Conservation (phyloP, 805 yeast species). For the Saccharomycopsis selenospora region DNA sequence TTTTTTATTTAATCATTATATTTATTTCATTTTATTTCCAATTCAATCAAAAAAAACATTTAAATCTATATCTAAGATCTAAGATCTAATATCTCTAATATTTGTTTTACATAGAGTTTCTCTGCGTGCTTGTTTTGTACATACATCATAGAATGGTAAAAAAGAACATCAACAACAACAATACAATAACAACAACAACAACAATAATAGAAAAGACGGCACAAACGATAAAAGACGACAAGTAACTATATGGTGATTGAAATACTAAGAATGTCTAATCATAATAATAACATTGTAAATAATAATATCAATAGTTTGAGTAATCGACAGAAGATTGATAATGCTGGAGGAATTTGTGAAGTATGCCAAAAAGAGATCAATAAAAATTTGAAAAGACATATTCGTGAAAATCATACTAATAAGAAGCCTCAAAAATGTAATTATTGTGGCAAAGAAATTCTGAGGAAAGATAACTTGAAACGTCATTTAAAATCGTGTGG, state of each 20-base stretch:
- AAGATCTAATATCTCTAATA: too few species aligned
- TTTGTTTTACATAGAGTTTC: too few species aligned
- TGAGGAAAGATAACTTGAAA: slow-evolving; percentile 5
- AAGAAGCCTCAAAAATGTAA: not conserved
- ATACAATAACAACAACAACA: not conserved
- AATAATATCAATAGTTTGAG: not conserved
- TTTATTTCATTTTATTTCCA: too few species aligned
- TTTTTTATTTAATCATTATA: too few species aligned
- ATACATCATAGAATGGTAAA: slow-evolving; percentile 1
- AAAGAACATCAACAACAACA: not conserved
- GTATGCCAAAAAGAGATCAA: not conserved
- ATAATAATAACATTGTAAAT: not conserved
- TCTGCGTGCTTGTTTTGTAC: too few species aligned
- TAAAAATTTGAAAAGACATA: slow-evolving; percentile 2
- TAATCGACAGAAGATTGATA: not conserved
- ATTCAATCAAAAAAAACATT: too few species aligned
- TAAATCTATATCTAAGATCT: too few species aligned
- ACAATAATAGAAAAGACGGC: not conserved
- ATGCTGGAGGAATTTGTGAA: not conserved
- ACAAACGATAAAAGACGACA: too few species aligned
- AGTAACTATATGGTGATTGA: too few species aligned
- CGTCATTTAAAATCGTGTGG: slow-evolving; percentile 6
- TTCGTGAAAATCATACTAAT: slow-evolving; percentile 5
- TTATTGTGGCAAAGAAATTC: not conserved
- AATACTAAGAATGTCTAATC: too few species aligned